Evolutionary conservation across 2,329 filamentous ascomycete species (phyloP), one percentile per base, ranked within the genome.

Genomic region (Tympanopsis confertula): DNA sequence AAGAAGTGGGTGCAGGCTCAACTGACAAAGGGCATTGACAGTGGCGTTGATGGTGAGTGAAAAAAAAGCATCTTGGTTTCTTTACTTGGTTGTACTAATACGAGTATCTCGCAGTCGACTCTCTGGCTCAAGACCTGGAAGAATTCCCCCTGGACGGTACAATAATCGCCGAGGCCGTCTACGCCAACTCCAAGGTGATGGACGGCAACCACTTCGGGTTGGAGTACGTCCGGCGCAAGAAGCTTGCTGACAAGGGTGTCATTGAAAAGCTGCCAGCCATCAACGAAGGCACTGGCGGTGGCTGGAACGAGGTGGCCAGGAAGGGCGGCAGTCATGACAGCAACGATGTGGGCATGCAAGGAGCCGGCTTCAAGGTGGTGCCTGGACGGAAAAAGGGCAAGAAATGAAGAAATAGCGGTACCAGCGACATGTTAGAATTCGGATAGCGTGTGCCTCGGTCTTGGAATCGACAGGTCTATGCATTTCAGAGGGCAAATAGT

Each of bases 241-340:
- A 84, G 68, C 74, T 93, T 1, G 91, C 91, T 1, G 89, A 96
- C 48, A 91, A 88, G 65, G 91, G 91, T 28, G 74, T 95, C 29
- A 68, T 94, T 14, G 83, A 87, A 56, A 82, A 86, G 50, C 74
- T 83, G 39, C 69, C 75, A 13, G 67, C 72, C 35, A 69, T 62
- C 36, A 71, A 75, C 3, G 69, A 65, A 20, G 62, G 51, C 44
- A 52, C 61, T 19, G 63, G 68, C 19, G 79, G 84, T 39, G 89
- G 89, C 15, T 98, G 91, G 91, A 94, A 73, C 49, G 91, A 96
- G 62, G 91, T 98, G 38, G 91, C 91, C 2, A 96, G 96, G 78
- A 95, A 95, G 69, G 82, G 83, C 36, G 61, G 64, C 39, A 63
- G 65, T 39, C 59, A 36, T 54, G 57, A 35, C 55, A 60, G 50